These are phyloP conservation scores for Hymenotorrendiella dingleyae DNA, from an alignment of 2,329 filamentous ascomycete species.

Conservation along the genomic window DNA sequence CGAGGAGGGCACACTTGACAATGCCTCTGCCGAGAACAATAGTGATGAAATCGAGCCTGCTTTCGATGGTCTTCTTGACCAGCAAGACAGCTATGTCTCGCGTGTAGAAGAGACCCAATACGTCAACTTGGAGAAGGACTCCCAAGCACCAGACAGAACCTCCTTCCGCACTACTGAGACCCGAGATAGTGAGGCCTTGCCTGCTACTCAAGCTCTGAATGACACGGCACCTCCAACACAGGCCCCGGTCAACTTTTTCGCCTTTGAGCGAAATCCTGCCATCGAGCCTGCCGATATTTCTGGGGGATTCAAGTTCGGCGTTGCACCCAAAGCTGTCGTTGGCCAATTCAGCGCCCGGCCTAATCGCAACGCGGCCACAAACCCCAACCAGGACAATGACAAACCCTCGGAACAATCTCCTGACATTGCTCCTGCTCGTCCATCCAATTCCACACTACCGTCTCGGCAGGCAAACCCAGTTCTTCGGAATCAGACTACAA, in stretches of 20 bases:
- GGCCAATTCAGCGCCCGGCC: constrained; percentile 1
- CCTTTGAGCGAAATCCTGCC: neutral
- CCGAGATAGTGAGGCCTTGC: neutral
- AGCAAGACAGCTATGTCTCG: constrained; percentile 9
- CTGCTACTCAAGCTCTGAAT: neutral
- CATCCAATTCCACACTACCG: too few species aligned
- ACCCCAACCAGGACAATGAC: neutral
- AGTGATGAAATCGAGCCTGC: too few species aligned
- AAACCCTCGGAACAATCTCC: neutral
- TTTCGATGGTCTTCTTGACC: too few species aligned
- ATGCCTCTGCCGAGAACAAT: too few species aligned
- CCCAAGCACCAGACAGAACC: constrained; percentile 9
- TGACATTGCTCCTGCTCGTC: too few species aligned
- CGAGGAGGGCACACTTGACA: too few species aligned
- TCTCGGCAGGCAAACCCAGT: too few species aligned
- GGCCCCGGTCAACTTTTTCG: neutral
- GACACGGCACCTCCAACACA: too few species aligned
- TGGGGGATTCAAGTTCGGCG: neutral
- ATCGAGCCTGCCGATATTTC: neutral
- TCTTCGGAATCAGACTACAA: too few species aligned
- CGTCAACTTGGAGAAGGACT: constrained; percentile 17
- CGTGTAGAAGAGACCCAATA: constrained; percentile 21
- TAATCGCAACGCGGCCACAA: neutral
- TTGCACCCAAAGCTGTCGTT: neutral
- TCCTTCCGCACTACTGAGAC: neutral